Evolutionary conservation across 108 stramenopile species (phyloP).

Genomic region (Nitzschia inconspicua): DNA sequence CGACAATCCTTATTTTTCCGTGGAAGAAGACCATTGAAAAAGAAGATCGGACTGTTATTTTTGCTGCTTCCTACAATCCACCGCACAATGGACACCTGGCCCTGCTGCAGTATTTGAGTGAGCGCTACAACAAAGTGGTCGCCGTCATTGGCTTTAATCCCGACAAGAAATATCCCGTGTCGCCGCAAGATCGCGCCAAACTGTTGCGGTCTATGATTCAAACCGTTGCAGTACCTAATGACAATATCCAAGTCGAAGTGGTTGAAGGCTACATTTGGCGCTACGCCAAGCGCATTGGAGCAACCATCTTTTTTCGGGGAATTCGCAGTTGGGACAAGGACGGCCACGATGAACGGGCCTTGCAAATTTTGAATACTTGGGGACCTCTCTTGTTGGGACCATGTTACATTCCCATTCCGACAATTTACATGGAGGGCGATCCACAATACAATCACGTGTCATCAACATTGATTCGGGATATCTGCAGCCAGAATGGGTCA

Average conservation of each 20-base stretch:
- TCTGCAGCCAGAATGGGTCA: slow-evolving; percentile 32
- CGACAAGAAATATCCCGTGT: slow-evolving; percentile 69
- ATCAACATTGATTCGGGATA: slow-evolving; percentile 62
- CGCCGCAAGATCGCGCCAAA: slow-evolving; percentile 59
- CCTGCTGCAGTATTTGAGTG: slow-evolving; percentile 72
- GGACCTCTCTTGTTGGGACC: slow-evolving; percentile 62
- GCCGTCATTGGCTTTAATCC: slow-evolving; percentile 81
- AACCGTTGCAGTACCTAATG: slow-evolving; percentile 1
- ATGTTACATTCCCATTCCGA: slow-evolving; percentile 58
- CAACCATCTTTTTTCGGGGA: slow-evolving; percentile 66
- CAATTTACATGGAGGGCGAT: slow-evolving; percentile 74
- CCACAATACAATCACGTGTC: slow-evolving; percentile 76
- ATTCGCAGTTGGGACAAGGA: slow-evolving; percentile 86
- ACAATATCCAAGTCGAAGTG: slow-evolving; percentile 68
- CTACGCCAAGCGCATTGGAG: slow-evolving; percentile 57
- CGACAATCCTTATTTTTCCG: slow-evolving; percentile 27
- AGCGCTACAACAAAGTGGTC: slow-evolving; percentile 64
- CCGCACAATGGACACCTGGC: slow-evolving; percentile 80
- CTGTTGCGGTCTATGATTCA: slow-evolving; percentile 38
- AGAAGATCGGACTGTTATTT: slow-evolving; percentile 43
- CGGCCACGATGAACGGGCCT: slow-evolving; percentile 62
- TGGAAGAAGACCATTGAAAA: slow-evolving; percentile 20
- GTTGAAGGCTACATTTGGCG: slow-evolving; percentile 86
- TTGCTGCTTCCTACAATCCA: slow-evolving; percentile 87
- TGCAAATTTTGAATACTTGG: slow-evolving; percentile 72